These are phyloP conservation scores for Euclidium syriacum DNA, from an alignment of 345 rosid genomes.

Conservation along the genomic window DNA sequence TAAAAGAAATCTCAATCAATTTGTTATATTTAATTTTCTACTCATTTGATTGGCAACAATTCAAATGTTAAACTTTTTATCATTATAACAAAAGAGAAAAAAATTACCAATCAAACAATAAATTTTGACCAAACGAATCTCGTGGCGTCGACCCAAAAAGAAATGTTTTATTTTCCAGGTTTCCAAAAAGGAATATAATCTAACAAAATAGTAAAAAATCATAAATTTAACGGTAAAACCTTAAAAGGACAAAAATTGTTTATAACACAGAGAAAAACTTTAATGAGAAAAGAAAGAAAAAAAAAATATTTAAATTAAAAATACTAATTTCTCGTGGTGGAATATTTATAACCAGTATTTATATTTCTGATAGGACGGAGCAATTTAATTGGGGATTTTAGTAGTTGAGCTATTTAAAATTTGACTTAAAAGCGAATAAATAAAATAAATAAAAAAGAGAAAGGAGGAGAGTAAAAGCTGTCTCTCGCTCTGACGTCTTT, in stretches of 20 bases:
- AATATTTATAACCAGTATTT: neutral
- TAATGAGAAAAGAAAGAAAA: neutral
- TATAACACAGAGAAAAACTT: neutral
- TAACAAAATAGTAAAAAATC: neutral
- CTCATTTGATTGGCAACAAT: no score
- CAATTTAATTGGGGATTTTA: neutral
- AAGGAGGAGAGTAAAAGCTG: conserved; percentile 5
- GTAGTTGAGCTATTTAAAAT: conserved; percentile 20
- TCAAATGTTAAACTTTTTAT: no score
- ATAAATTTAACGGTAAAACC: neutral
- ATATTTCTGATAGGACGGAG: neutral
- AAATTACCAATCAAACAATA: no score
- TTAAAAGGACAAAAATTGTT: neutral
- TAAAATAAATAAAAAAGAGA: neutral
- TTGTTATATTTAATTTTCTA: no score
- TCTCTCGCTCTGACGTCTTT: conserved; percentile 29
- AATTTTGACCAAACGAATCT: conserved; percentile 11
- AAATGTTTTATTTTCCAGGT: conserved; percentile 2
- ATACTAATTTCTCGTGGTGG: neutral
- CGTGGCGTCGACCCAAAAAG: neutral
- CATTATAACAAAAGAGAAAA: neutral
- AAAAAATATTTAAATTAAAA: neutral
- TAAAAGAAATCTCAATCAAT: no score
- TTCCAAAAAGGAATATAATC: conserved; percentile 10
- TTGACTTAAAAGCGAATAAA: conserved; percentile 7